Base-by-base conservation (phyloP, 2,329 filamentous ascomycete species). In the Epichloe aotearoae region DNA sequence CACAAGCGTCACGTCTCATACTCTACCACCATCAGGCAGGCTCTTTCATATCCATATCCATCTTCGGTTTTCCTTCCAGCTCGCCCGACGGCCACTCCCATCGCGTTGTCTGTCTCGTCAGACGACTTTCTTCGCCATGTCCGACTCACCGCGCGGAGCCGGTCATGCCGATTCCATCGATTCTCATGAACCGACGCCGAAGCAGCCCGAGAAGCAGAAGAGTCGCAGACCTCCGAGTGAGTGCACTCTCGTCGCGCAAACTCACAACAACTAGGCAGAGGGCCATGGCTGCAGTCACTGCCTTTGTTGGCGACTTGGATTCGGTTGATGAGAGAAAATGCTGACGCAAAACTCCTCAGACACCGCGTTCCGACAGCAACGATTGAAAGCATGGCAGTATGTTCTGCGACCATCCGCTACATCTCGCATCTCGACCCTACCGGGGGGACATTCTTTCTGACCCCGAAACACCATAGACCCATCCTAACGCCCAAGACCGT, bases 311-410 rank as follows among this genome's bases (percentile, higher is more conserved):
- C 30, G 30, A 43, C 44, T 52, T 46, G 52, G 41, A 47, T 55
- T 52, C 6, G 12, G 17, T 11, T 5, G 37, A 19, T 10, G 2
- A 15, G 40, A 4, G 2, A 23, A 37, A n/a, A 11, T 26, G 40
- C 47, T 49, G 40, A 49, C 40, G 14, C 30, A 43, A n/a, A 17
- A 47, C n/a, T 43, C 30, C 19, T 54, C 63, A 95, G 88, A 97
- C 72, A 97, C 91, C 53, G 93, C 93, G 11, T 98, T 97, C 66
- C 81, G 93, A 61, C 93, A 98, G 67, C 93, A 98, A 70, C 83
- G 93, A 65, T 72, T 98, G 68, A 96, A 97, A 72, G 93, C 93
- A 73, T 98, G 93, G 93, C 93, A 98, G 85, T 94, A 75, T 70
- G 88, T 79, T 44, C 36, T 45, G 17, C 30, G 37, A 14, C 14